phyloP scores from a whole-genome alignment of 345 rosid species.

The Citrus inodora region DNA sequence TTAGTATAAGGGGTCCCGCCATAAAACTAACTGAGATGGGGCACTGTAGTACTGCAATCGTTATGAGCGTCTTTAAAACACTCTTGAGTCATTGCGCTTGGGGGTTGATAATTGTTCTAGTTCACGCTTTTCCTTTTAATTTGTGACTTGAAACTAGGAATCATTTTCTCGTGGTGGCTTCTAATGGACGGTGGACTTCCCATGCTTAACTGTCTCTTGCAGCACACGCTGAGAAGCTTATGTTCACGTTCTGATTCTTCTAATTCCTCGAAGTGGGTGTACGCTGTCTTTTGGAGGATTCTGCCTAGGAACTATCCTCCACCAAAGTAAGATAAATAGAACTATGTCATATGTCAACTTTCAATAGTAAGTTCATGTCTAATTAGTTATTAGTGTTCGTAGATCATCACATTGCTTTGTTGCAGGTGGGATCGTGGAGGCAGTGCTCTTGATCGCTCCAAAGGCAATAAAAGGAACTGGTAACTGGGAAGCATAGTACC shows the following conservation, averaged over 20 bases:
- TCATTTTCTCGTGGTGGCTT: conserved; percentile 14
- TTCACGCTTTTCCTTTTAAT: conserved; percentile 6
- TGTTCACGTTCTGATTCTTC: conserved; percentile 50
- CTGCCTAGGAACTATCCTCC: conserved; percentile 81
- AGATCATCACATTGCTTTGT: conserved; percentile 20
- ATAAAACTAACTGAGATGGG: neutral
- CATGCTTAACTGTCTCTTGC: conserved; percentile 62
- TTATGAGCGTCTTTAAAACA: conserved; percentile 22
- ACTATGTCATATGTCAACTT: neutral
- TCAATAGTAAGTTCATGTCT: neutral
- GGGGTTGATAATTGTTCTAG: neutral
- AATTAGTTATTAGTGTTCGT: neutral
- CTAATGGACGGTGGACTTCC: conserved; percentile 65
- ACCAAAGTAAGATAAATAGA: conserved; percentile 47
- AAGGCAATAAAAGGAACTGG: conserved; percentile 78
- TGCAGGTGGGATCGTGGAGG: conserved; percentile 81
- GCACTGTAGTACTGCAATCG: neutral
- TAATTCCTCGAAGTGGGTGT: conserved; percentile 65
- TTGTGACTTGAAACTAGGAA: conserved; percentile 14
- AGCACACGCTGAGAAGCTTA: conserved; percentile 50
- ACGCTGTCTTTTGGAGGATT: conserved; percentile 76
- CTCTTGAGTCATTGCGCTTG: conserved; percentile 16
- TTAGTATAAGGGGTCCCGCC: conserved; percentile 19
- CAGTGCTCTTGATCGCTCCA: conserved; percentile 56
- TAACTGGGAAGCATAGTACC: conserved; percentile 15